Base-by-base conservation (phyloP, 139 green algal genomes). In the Diplosphaera chodatii region DNA sequence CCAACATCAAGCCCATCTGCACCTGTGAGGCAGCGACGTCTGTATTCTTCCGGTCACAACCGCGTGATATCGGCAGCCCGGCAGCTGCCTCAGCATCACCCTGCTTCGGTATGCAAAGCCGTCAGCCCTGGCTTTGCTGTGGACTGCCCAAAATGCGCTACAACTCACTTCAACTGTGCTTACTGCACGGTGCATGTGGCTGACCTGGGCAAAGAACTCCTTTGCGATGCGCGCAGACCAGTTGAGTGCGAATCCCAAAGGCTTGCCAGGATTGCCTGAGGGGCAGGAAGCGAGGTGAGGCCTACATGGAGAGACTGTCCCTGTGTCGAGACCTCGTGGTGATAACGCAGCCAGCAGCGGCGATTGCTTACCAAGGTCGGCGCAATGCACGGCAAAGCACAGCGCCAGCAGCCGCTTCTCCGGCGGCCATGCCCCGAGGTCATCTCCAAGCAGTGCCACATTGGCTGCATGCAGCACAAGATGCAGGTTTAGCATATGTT, bases 11-110 rank as follows among this genome's bases (percentile, higher is more conserved):
- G n/a, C n/a, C n/a, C n/a, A n/a, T n/a, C n/a, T n/a, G 55, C 13
- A 90, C 68, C 81, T 96, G 91, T 48, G 82, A 87, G 23, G 77
- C 77, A 5, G 86, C 75, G 72, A 94, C 86, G 66, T 88, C 83
- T 22, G 86, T 81, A 0, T 73, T 81, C 1, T 74, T 69, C 16
- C 81, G 73, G 69, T 92, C 82, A 79, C 91, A 95, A 64, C 90
- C 76, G 5, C 79, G 66, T 1, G 86, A 90, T 8, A 93, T 78
- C 21, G 81, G 37, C 66, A 96, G 59, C 0, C 85, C 88, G 4
- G 75, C 37, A 6, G 55, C 62, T 1, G 72, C 66, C 80, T 96
- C 91, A 64, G 72, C 67, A 66, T 93, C 89, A 4, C 88, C 90
- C 88, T 91, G 79, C 32, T n/a, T n/a, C 32, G 10, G n/a, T 8